Base-by-base conservation (phyloP, 108 stramenopile genomes). In the Nitzschia sp. region DNA sequence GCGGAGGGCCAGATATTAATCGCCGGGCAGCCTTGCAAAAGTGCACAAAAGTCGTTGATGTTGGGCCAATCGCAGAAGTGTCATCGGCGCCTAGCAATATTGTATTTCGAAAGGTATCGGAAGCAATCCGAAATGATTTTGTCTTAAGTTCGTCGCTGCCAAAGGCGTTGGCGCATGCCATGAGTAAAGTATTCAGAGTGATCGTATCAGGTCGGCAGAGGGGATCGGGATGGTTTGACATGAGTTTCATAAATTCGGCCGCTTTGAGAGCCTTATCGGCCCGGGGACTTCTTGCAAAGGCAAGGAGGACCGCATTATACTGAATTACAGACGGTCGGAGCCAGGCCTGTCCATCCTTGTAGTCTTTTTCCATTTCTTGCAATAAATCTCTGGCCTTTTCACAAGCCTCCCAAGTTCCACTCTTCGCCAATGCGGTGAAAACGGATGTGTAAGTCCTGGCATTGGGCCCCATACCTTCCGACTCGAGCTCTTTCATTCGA, bases 291-390 rank as follows among this genome's bases (percentile, higher is more conserved):
- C 61, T 66, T 6, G 85, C 86, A 41, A 74, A 85, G 0, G 82
- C 87, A 62, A 85, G 58, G 11, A 91, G 66, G 2, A 83, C 81
- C 17, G 85, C 79, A 58, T 91, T 91, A 72, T 77, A 91, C 27
- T 76, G 73, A 56, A 83, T 81, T 4, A 66, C 71, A n/a, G 76
- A 78, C n/a, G 84, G 80, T n/a, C 73, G 47, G 28, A 64, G 41
- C 19, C 25, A 54, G 17, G 54, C 41, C 29, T 56, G 21, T 1
- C 78, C 79, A 34, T 71, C 36, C 16, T 72, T 63, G 52, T 73
- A 71, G 5, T 52, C 48, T 32, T 72, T 30, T 66, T 82, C 81
- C 83, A 87, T 82, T 31, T 82, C 79, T 21, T 69, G 45, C 56
- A 87, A 33, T 56, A 87, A 41, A 45, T 74, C 65, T 23, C 75